Evolutionary conservation across 169 alveolate species (phyloP), one percentile per base, ranked within the genome.

Genomic region (Amoebophrya sp.): DNA sequence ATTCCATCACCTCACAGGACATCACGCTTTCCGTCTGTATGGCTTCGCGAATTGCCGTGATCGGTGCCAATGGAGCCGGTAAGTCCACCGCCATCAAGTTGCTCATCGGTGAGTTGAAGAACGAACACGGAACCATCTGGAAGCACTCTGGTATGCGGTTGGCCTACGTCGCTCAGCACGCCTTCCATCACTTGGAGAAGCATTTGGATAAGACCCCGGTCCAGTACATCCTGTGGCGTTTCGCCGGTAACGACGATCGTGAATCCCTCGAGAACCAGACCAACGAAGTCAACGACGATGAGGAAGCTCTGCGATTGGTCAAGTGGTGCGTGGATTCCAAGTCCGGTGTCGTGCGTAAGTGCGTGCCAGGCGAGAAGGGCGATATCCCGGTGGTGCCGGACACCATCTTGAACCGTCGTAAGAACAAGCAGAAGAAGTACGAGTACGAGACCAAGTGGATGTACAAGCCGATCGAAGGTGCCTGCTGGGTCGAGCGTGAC

Each of bases 91-190:
- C 93, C 78, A 93, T 93, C 93, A 93, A 92, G 93, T 90, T 93
- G 38, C 53, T 93, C 91, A 92, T 91, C 90, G 94, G 94, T 33
- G 94, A 93, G 91, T 93, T 90, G 92, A 92, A 90, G 90, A 91
- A 91, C 76, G 55, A 89, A 0, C 89, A 76, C 47, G 94, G 94
- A 24, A 78, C 93, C 89, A 91, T 93, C 76, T 93, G 92, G 92
- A 78, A 89, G 78, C 93, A 92, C 54, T 91, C 89, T 89, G 93
- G 93, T 78, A 39, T 93, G 94, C 94, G 94, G 0, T 33, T 93
- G 91, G 94, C 94, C 89, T 93, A 93, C 40, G 93, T 93, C 91
- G 94, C 94, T 0, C 94, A 93, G 93, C 94, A 93, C 41, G 94
- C 94, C 36, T 93, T 93, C 94, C 94, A 93, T 36, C 94, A 93